Evolutionary conservation across 768 basidiomycete species (phyloP).

Genomic region (Suillus weaverae): DNA sequence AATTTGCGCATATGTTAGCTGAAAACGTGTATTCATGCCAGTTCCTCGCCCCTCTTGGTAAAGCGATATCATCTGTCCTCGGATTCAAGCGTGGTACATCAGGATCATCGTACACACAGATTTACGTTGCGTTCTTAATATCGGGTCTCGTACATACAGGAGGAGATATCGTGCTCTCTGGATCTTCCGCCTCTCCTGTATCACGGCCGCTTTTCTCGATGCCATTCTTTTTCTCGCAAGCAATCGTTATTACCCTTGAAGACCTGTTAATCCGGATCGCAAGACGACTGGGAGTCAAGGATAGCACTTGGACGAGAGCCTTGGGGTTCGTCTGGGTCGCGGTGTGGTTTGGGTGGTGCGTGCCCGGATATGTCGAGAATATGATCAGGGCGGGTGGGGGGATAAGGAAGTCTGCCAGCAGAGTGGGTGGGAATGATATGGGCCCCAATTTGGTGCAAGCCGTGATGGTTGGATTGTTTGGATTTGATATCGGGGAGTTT

Average conservation of each 20-base stretch:
- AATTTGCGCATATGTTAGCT: background rate
- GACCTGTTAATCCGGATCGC: constrained; percentile 24
- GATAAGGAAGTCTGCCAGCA: background rate
- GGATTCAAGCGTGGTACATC: constrained; percentile 25
- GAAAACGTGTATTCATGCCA: constrained; percentile 9
- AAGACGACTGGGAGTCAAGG: constrained; percentile 12
- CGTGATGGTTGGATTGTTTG: background rate
- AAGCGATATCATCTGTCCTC: constrained; percentile 24
- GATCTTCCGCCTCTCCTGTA: background rate
- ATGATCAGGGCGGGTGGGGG: background rate
- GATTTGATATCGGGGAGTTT: background rate
- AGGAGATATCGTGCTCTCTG: constrained; percentile 31
- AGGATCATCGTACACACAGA: constrained; percentile 30
- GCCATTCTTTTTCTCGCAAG: constrained; percentile 31
- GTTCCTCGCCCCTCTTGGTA: constrained; percentile 29
- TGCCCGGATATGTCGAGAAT: background rate
- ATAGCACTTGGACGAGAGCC: constrained; percentile 1
- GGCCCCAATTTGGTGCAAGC: background rate
- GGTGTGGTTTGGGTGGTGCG: constrained; percentile 24
- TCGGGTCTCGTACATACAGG: constrained; percentile 36
- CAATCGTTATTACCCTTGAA: constrained; percentile 37
- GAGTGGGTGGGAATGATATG: background rate
- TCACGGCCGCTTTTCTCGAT: constrained; percentile 16
- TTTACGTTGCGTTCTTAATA: constrained; percentile 36
- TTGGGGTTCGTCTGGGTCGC: constrained; percentile 31